Conservation (phyloP, 78 protist species). For the slime mould (Dictyostelium discoideum) region dicty_2.7 NC_007088.5:3733001-3733500, state of each 20-base stretch:
- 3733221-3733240: no score
- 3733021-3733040: no score
- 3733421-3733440: no score
- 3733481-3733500: neutral
- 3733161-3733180: constrained; percentile 10
- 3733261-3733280: no score
- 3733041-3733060: neutral
- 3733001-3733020: neutral
- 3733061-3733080: neutral
- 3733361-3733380: neutral
- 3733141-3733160: constrained; percentile 72
- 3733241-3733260: no score
- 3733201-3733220: no score
- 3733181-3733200: no score
- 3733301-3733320: constrained; percentile 28
- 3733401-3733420: neutral
- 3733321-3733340: constrained; percentile 51
- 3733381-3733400: neutral
- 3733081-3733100: neutral
- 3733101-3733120: constrained; percentile 8
- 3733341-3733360: constrained; percentile 20
- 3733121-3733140: constrained; percentile 1
- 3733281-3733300: no score
- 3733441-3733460: no score
- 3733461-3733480: neutral